Evolutionary conservation across 2,329 filamentous ascomycete genomes (phyloP).

Genomic region (Scedosporium apiospermum): DNA sequence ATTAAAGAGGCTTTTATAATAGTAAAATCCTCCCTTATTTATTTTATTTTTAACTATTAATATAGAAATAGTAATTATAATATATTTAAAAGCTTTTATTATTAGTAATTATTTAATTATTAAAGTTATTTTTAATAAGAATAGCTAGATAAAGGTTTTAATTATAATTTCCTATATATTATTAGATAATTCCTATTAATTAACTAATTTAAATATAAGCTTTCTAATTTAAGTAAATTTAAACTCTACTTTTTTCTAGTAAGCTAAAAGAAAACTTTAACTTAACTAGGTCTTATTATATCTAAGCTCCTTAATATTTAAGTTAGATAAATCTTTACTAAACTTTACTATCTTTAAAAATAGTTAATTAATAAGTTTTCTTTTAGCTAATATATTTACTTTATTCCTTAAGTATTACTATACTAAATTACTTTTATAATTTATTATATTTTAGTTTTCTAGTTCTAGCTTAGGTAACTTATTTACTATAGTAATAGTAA

Average conservation of each 20-base stretch:
- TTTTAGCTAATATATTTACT: too few relatives aligned
- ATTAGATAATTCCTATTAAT: background rate
- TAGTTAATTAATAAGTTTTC: too few relatives aligned
- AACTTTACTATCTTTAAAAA: background rate
- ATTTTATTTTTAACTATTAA: background rate
- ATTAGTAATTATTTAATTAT: background rate
- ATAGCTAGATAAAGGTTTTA: background rate
- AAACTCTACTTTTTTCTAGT: background rate
- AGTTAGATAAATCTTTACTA: background rate
- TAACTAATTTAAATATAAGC: background rate
- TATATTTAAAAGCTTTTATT: background rate
- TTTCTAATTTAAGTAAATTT: background rate
- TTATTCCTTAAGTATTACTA: too few relatives aligned
- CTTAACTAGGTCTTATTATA: too few relatives aligned
- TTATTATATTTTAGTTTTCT: too few relatives aligned
- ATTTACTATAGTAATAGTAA: too few relatives aligned
- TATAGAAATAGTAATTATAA: background rate
- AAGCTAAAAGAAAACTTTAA: background rate
- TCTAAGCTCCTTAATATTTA: background rate
- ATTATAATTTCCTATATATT: background rate
- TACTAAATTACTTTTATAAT: too few relatives aligned
- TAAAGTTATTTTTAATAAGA: background rate
- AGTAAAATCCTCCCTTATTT: background rate
- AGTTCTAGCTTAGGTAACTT: too few relatives aligned
- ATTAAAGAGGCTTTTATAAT: too few relatives aligned